Conservation (phyloP, 345 rosid genomes). For the Arabidopsis arenosa region DNA sequence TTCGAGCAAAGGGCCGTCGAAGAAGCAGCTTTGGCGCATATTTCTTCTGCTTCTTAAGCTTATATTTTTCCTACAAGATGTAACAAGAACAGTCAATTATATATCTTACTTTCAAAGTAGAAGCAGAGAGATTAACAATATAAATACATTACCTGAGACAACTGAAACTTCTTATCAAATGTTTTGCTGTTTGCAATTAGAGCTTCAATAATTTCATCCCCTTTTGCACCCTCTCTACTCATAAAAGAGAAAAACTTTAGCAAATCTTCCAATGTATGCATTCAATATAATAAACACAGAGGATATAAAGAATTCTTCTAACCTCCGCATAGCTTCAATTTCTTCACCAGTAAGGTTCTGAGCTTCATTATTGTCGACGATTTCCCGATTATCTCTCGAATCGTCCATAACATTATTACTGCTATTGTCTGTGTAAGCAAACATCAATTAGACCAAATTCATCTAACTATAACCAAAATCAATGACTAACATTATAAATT, state of each 20-base stretch:
- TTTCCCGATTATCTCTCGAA: constrained; percentile 67
- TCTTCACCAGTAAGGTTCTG: constrained; percentile 80
- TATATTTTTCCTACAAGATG: constrained; percentile 77
- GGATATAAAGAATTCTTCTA: constrained; percentile 12
- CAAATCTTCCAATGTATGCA: background rate
- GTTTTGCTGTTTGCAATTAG: constrained; percentile 91
- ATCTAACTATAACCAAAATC: background rate
- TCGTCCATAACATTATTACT: constrained; percentile 55
- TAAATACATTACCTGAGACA: constrained; percentile 68
- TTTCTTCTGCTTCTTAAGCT: constrained; percentile 87
- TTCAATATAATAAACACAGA: background rate
- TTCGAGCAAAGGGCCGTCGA: constrained; percentile 79
- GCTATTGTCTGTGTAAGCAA: constrained; percentile 44
- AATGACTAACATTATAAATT: background rate
- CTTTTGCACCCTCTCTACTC: constrained; percentile 87
- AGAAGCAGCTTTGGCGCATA: constrained; percentile 88
- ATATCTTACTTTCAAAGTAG: background rate
- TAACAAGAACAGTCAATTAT: background rate
- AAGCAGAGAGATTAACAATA: constrained; percentile 21
- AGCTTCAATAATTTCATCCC: constrained; percentile 86
- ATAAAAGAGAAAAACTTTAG: constrained; percentile 9
- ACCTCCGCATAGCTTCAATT: constrained; percentile 85
- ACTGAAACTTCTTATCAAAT: constrained; percentile 78
- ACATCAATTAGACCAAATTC: constrained; percentile 31
- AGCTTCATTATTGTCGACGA: constrained; percentile 83